phyloP scores from a whole-genome alignment of 2,329 filamentous ascomycete species.

The Biscogniauxia sp. region DNA sequence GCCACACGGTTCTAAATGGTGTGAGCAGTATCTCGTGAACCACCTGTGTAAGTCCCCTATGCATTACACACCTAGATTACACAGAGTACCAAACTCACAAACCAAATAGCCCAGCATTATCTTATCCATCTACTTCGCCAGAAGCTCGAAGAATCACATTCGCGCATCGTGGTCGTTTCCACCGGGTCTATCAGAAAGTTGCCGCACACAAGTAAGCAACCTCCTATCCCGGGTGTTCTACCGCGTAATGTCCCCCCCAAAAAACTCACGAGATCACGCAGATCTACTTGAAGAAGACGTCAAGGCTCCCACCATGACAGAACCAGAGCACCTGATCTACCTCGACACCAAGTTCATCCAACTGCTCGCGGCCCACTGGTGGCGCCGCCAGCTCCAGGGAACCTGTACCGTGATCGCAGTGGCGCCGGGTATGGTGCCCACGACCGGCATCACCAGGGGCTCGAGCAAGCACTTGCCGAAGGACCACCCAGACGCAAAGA shows the following conservation, averaged over 20 bases:
- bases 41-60: slow-evolving; percentile 44
- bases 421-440: slow-evolving; percentile 51
- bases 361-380: slow-evolving; percentile 53
- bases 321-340: slow-evolving; percentile 34
- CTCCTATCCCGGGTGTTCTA: background rate
- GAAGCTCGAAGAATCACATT: slow-evolving; percentile 44
- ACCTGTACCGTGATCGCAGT: slow-evolving; percentile 49
- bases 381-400: slow-evolving; percentile 49
- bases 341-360: slow-evolving; percentile 48
- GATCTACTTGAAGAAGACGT: slow-evolving; percentile 27
- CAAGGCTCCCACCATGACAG: slow-evolving; percentile 36
- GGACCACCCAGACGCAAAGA: slow-evolving; percentile 47
- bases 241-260: background rate
- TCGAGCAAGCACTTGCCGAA: slow-evolving; percentile 27
- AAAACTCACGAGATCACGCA: slow-evolving; percentile 5
- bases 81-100: slow-evolving; percentile 3
- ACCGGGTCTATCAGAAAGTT: slow-evolving; percentile 46
- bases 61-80: background rate
- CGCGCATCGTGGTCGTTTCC: slow-evolving; percentile 50
- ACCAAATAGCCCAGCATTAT: slow-evolving; percentile 49
- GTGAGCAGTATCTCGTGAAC: slow-evolving; percentile 50
- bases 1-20: slow-evolving; percentile 46
- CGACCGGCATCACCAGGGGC: slow-evolving; percentile 41
- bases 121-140: slow-evolving; percentile 48
- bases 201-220: slow-evolving; percentile 34